These are phyloP conservation scores for Blastobotrys elegans DNA, from an alignment of 1,139 yeast genomes.

Conservation along the genomic window DNA sequence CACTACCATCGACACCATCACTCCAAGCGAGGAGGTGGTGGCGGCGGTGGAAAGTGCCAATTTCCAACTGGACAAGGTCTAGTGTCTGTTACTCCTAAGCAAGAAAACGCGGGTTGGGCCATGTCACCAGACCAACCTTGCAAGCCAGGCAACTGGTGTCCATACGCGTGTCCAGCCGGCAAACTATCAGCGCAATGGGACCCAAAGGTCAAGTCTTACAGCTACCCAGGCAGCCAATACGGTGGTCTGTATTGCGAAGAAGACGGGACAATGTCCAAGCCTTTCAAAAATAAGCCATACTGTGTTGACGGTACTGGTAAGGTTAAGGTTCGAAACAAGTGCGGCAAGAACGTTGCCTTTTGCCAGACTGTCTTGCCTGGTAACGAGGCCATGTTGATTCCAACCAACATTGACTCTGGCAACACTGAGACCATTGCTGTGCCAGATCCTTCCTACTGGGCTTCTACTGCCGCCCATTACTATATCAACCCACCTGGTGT, in stretches of 20 bases:
- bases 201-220: slow-evolving; percentile 69
- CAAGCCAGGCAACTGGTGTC: slow-evolving; percentile 71
- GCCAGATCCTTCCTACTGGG: slow-evolving; percentile 64
- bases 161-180: slow-evolving; percentile 86
- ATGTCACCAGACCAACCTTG: slow-evolving; percentile 73
- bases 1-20: slow-evolving; percentile 6
- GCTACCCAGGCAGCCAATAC: slow-evolving; percentile 72
- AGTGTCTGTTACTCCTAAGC: slow-evolving; percentile 57
- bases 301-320: slow-evolving; percentile 74
- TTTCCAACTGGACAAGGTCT: slow-evolving; percentile 65
- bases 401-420: slow-evolving; percentile 57
- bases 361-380: slow-evolving; percentile 95
- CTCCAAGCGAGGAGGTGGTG: not conserved
- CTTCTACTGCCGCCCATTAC: slow-evolving; percentile 74
- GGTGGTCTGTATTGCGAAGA: slow-evolving; percentile 78
- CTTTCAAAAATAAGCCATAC: slow-evolving; percentile 52
- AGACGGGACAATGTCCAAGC: slow-evolving; percentile 63
- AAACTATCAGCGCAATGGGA: slow-evolving; percentile 72
- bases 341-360: slow-evolving; percentile 56
- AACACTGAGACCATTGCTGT: slow-evolving; percentile 59
- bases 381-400: slow-evolving; percentile 89
- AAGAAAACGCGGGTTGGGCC: slow-evolving; percentile 81
- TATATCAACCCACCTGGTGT: slow-evolving; percentile 86
- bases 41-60: slow-evolving; percentile 38
- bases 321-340: slow-evolving; percentile 52